These are phyloP conservation scores for Backusella tuberculispora DNA, from an alignment of 192 early-diverging fungal genomes.

Conservation along the genomic window DNA sequence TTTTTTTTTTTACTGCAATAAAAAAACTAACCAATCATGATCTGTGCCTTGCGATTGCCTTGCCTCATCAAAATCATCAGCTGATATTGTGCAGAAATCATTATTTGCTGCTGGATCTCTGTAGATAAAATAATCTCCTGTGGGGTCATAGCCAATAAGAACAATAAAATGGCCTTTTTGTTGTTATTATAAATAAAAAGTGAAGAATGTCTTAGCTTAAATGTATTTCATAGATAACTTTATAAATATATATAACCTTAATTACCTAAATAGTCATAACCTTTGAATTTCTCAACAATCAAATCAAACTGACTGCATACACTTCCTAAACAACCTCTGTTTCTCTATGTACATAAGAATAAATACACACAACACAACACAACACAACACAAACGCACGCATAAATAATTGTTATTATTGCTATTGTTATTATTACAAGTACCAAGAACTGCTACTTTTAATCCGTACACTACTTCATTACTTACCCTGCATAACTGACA, in stretches of 20 bases:
- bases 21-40: slow-evolving; percentile 65
- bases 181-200: slow-evolving; percentile 5
- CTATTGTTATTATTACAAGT: no score
- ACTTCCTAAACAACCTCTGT: slow-evolving; percentile 29
- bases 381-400: background rate
- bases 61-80: slow-evolving; percentile 67
- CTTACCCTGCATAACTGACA: slow-evolving; percentile 69
- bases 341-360: slow-evolving; percentile 24
- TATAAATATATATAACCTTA: slow-evolving; percentile 4
- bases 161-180: slow-evolving; percentile 83
- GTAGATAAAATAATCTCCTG: slow-evolving; percentile 79
- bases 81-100: slow-evolving; percentile 72
- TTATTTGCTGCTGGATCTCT: slow-evolving; percentile 81
- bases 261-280: slow-evolving; percentile 50
- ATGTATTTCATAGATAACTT: slow-evolving; percentile 22
- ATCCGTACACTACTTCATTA: background rate
- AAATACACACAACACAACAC: no score
- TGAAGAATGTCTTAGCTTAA: slow-evolving; percentile 5
- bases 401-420: background rate
- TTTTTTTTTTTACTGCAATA: background rate
- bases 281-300: slow-evolving; percentile 41
- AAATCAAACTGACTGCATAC: slow-evolving; percentile 39
- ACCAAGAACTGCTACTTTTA: no score
- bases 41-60: slow-evolving; percentile 77
- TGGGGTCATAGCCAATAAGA: slow-evolving; percentile 83